Evolutionary conservation across 345 rosid genomes (phyloP), one percentile per base, ranked within the genome.

Genomic region (Camelina sativa): DNA sequence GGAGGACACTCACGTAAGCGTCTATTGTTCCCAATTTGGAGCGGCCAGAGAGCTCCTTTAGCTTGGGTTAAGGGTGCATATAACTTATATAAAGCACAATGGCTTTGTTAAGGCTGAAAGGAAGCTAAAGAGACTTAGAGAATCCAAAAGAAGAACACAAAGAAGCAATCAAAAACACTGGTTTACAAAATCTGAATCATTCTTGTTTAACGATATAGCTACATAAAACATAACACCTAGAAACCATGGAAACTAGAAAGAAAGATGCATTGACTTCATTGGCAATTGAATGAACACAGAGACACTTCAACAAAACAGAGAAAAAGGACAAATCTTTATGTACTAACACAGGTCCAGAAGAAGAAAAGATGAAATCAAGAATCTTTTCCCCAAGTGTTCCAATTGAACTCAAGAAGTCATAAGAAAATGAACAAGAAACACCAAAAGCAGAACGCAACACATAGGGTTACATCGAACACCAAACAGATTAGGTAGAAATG

Each of bases 61-160:
- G 56, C 17, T 34, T 28, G 5, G 47, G 48, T 63, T 63, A 64
- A 43, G 22, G 23, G 2, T 22, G 16, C 44, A 61, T 38, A 38
- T 37, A 2, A 8, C 11, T 37, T 2, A 2, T 37, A 37, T 37
- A 35, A 37, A 8, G 40, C 11, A 37, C 28, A 34, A 32, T 48
- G 16, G 2, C 20, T 7, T 2, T 8, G 5, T 11, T 25, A 62
- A 37, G 12, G 35, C 48, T 44, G 2, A 43, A 17, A 22, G 15
- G 34, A 4, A 10, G 43, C 43, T n/a, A 41, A 38, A 59, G 35
- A 70, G 34, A 46, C 56, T 12, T 44, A 34, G 2, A 20, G 4
- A 40, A 53, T 8, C 57, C 57, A 44, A 70, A 58, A 46, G 65
- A 13, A 58, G n/a, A 69, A 28, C 34, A 17, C 12, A 12, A 55